These are phyloP conservation scores for Eimeria tenella DNA, from an alignment of 169 alveolate species.

Conservation along the genomic window DNA sequence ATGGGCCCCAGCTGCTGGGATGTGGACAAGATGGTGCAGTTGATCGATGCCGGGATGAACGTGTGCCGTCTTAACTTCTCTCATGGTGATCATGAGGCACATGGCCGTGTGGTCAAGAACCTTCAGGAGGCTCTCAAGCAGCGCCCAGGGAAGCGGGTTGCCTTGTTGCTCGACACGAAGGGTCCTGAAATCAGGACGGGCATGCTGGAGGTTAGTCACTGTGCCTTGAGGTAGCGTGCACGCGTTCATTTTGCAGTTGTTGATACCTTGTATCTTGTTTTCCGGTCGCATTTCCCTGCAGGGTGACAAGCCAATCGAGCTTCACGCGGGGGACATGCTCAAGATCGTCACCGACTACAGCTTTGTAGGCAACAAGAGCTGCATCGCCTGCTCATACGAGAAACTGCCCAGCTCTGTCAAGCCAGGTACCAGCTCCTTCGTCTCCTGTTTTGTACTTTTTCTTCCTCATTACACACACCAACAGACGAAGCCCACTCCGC, in stretches of 20 bases:
- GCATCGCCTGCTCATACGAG: constrained; percentile 96
- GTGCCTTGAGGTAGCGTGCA: background rate
- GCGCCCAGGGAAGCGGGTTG: constrained; percentile 95
- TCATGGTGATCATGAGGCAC: constrained; percentile 98
- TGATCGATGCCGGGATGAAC: constrained; percentile 98
- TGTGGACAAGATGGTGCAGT: constrained; percentile 93
- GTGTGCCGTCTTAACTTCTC: constrained; percentile 98
- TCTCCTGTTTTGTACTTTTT: background rate
- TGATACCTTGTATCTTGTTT: background rate
- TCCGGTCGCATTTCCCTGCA: background rate
- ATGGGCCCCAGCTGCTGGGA: constrained; percentile 98
- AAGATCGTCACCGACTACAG: constrained; percentile 96
- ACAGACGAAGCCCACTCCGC: background rate
- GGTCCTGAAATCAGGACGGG: constrained; percentile 99
- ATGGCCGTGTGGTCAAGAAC: constrained; percentile 90
- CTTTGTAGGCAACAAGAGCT: constrained; percentile 93
- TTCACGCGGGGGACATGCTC: constrained; percentile 95
- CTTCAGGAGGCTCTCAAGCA: constrained; percentile 94
- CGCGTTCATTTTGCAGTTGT: background rate
- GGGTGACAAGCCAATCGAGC: constrained; percentile 89
- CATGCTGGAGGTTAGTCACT: constrained; percentile 88
- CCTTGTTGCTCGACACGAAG: constrained; percentile 98
- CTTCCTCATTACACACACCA: too few species aligned
- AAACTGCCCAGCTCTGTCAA: constrained; percentile 95
- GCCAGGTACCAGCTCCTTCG: constrained; percentile 87